These are phyloP conservation scores for Passalora sequoiae DNA, from an alignment of 2,329 filamentous ascomycete species.

Conservation along the genomic window DNA sequence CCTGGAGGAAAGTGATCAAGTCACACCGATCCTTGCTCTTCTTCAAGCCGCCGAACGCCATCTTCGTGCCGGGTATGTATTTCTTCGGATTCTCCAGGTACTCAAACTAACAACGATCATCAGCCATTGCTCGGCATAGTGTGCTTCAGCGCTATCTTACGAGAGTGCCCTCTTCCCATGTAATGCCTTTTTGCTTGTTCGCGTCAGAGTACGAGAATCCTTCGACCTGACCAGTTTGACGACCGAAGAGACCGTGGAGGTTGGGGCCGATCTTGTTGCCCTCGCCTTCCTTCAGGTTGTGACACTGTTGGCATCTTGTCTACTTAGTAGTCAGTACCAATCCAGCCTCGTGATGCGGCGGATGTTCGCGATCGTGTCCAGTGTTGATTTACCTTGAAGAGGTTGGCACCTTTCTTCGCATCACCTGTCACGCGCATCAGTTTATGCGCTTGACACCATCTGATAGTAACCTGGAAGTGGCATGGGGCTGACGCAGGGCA, in stretches of 20 bases:
- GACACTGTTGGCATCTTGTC: conserved; percentile 97
- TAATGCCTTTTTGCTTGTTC: conserved; percentile 95
- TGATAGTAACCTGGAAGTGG: too few relatives aligned
- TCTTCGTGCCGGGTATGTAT: conserved; percentile 99
- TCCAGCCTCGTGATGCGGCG: too few relatives aligned
- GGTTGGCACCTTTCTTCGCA: conserved; percentile 85
- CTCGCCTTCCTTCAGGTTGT: conserved; percentile 85
- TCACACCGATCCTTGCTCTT: conserved; percentile 99
- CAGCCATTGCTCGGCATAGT: conserved; percentile 4
- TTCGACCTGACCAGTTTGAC: conserved; percentile 83
- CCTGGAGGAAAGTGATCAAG: conserved; percentile 80
- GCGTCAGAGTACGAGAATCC: conserved; percentile 98
- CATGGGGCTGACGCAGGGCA: too few relatives aligned
- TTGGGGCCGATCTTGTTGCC: conserved; percentile 98
- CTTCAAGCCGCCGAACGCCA: conserved; percentile 99
- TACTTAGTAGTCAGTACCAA: conserved; percentile 28
- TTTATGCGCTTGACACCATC: background rate
- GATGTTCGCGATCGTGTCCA: conserved; percentile 31
- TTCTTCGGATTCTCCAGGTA: conserved; percentile 99
- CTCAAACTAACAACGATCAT: conserved; percentile 60
- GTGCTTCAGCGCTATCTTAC: conserved; percentile 42
- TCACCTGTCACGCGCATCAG: conserved; percentile 59
- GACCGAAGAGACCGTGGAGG: conserved; percentile 95
- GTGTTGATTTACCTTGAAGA: conserved; percentile 91
- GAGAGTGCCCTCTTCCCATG: conserved; percentile 80